Conservation (phyloP, 495 filamentous ascomycete species). For the Emericellopsis terricola region DNA sequence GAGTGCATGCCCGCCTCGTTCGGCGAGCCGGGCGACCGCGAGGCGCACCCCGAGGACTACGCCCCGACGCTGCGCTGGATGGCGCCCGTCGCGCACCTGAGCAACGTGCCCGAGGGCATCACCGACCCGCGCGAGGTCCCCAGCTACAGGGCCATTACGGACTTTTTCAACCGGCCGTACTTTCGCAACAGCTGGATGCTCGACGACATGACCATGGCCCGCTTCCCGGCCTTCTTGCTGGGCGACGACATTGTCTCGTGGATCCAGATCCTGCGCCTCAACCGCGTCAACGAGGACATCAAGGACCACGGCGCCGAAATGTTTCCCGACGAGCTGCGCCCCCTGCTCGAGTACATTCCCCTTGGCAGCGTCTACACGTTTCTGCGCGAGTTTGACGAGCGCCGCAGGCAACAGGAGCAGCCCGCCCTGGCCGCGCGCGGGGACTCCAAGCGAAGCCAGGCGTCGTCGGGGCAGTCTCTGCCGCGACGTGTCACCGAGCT, state of each 20-base stretch:
- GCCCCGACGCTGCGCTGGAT: slow-evolving; percentile 3
- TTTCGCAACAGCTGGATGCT: slow-evolving; percentile 4
- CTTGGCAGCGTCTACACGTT: slow-evolving; percentile 4
- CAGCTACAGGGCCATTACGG: slow-evolving; percentile 1
- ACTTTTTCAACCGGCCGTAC: slow-evolving; percentile 3
- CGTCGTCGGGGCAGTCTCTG: too few relatives aligned
- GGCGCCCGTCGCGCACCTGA: slow-evolving; percentile 3
- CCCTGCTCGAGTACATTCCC: slow-evolving; percentile 3
- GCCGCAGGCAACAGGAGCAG: background rate
- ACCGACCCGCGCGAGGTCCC: slow-evolving; percentile 2
- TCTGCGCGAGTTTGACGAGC: slow-evolving; percentile 3
- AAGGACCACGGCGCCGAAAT: slow-evolving; percentile 1
- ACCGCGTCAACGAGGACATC: slow-evolving; percentile 4
- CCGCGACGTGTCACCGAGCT: too few relatives aligned
- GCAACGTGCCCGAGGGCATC: slow-evolving; percentile 3
- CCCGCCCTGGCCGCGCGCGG: too few relatives aligned
- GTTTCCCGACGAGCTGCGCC: slow-evolving; percentile 3
- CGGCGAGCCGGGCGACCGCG: slow-evolving; percentile 3
- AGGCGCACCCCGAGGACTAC: slow-evolving; percentile 3
- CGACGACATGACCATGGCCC: slow-evolving; percentile 4
- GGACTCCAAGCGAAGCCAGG: too few relatives aligned
- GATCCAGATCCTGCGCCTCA: slow-evolving; percentile 3
- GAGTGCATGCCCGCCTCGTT: slow-evolving; percentile 2
- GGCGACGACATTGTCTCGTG: slow-evolving; percentile 4
- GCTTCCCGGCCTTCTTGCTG: slow-evolving; percentile 5